Evolutionary conservation across 2,329 filamentous ascomycete genomes (phyloP).

Genomic region (Didymella glomerata): DNA sequence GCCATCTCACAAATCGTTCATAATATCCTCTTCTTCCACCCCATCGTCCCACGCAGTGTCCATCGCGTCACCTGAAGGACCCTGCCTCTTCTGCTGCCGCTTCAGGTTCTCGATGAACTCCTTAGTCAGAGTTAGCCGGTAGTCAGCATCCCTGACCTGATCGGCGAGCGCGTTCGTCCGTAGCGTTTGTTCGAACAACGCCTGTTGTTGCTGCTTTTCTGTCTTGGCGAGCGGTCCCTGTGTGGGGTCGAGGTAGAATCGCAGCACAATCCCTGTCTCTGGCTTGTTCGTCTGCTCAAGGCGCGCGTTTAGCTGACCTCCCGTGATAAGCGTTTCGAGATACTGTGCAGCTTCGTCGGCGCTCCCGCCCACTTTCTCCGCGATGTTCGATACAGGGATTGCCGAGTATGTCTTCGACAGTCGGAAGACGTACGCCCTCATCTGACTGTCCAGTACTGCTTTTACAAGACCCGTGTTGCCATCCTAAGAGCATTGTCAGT

Average conservation of each 20-base stretch:
- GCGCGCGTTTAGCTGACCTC: conserved; percentile 60
- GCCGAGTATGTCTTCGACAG: conserved; percentile 77
- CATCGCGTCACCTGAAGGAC: conserved; percentile 47
- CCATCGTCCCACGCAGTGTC: conserved; percentile 49
- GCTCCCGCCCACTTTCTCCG: conserved; percentile 60
- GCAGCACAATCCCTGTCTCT: conserved; percentile 58
- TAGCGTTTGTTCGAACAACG: conserved; percentile 59
- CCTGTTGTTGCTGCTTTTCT: conserved; percentile 53
- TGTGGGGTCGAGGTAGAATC: conserved; percentile 58
- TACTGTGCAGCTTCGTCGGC: conserved; percentile 62
- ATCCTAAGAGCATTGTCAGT: conserved; percentile 60
- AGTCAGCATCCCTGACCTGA: conserved; percentile 63
- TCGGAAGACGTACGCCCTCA: conserved; percentile 77
- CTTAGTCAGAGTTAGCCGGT: conserved; percentile 64
- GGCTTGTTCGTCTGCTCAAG: conserved; percentile 55
- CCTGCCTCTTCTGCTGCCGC: conserved; percentile 56
- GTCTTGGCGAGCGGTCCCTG: conserved; percentile 50
- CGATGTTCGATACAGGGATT: conserved; percentile 64
- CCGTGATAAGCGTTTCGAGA: conserved; percentile 61
- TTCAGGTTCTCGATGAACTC: conserved; percentile 66
- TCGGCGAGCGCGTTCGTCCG: conserved; percentile 61
- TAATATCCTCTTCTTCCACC: conserved; percentile 51
- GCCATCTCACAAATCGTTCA: conserved; percentile 47
- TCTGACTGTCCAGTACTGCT: conserved; percentile 74
- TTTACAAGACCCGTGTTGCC: conserved; percentile 75